Evolutionary conservation across 2,329 filamentous ascomycete species (phyloP).

Genomic region (Xylaria multiplex): DNA sequence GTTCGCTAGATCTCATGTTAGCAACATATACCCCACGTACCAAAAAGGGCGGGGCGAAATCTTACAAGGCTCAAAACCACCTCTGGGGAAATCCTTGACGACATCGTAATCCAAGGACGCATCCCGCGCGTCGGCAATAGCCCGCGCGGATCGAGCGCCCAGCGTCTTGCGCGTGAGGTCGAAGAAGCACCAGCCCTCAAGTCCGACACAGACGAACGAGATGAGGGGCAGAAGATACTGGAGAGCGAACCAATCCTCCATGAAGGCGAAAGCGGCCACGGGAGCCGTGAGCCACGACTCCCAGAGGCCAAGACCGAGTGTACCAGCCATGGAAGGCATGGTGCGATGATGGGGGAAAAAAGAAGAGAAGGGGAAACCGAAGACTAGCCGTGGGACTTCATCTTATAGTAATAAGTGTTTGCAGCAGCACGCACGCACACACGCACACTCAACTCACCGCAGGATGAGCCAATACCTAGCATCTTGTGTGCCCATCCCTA

Average conservation of each 20-base stretch:
- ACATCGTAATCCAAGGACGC: conserved; percentile 37
- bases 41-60: not conserved
- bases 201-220: conserved; percentile 41
- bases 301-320: conserved; percentile 29
- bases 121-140: conserved; percentile 33
- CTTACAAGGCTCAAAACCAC: conserved; percentile 40
- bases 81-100: conserved; percentile 37
- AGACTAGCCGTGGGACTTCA: not conserved
- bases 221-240: conserved; percentile 38
- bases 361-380: not conserved
- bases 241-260: conserved; percentile 36
- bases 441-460: not conserved
- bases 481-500: not conserved
- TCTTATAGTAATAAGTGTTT: conserved; percentile 23
- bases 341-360: conserved; percentile 19
- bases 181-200: conserved; percentile 41
- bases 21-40: not conserved
- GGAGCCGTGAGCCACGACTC: conserved; percentile 30
- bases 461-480: too few relatives aligned
- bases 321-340: conserved; percentile 41
- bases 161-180: conserved; percentile 40
- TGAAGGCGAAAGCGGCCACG: conserved; percentile 23
- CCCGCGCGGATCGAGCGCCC: conserved; percentile 36
- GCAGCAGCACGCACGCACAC: not conserved
- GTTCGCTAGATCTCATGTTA: conserved; percentile 32